Conservation (phyloP, 768 basidiomycete species). For the Boletus coccyginus region DNA sequence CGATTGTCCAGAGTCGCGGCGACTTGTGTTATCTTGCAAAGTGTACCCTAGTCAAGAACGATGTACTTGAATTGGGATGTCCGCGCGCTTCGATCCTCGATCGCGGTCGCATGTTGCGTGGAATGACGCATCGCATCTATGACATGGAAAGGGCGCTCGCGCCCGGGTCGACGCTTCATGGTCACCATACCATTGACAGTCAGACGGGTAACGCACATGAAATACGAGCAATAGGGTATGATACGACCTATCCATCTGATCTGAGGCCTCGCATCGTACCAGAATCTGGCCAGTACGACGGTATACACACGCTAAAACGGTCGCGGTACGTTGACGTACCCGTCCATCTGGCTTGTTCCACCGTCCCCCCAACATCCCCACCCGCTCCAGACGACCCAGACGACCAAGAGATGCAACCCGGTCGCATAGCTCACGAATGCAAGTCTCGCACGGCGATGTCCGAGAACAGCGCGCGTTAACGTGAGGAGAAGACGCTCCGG, state of each 20-base stretch:
- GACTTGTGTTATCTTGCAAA: too few relatives aligned
- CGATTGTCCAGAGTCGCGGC: too few relatives aligned
- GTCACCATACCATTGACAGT: too few relatives aligned
- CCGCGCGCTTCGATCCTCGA: too few relatives aligned
- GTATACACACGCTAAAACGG: slow-evolving; percentile 12
- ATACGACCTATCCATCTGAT: background rate
- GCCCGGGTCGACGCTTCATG: too few relatives aligned
- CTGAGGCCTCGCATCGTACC: background rate
- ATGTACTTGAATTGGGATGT: too few relatives aligned
- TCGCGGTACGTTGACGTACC: slow-evolving; percentile 10
- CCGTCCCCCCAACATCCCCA: slow-evolving; percentile 68
- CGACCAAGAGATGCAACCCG: slow-evolving; percentile 74
- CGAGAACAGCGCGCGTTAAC: slow-evolving; percentile 81
- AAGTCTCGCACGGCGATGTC: slow-evolving; percentile 85
- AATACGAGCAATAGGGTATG: background rate
- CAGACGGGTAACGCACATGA: background rate
- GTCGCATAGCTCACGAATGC: slow-evolving; percentile 88
- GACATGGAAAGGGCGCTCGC: too few relatives aligned
- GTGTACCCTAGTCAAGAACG: too few relatives aligned
- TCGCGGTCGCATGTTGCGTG: too few relatives aligned
- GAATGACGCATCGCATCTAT: too few relatives aligned
- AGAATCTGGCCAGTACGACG: background rate
- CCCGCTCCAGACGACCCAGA: slow-evolving; percentile 54
- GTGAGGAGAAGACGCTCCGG: slow-evolving; percentile 85
- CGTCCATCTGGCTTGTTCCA: slow-evolving; percentile 13